Evolutionary conservation across 2,329 filamentous ascomycete genomes (phyloP), one percentile per base, ranked within the genome.

Genomic region (Harringtonia lauricola): DNA sequence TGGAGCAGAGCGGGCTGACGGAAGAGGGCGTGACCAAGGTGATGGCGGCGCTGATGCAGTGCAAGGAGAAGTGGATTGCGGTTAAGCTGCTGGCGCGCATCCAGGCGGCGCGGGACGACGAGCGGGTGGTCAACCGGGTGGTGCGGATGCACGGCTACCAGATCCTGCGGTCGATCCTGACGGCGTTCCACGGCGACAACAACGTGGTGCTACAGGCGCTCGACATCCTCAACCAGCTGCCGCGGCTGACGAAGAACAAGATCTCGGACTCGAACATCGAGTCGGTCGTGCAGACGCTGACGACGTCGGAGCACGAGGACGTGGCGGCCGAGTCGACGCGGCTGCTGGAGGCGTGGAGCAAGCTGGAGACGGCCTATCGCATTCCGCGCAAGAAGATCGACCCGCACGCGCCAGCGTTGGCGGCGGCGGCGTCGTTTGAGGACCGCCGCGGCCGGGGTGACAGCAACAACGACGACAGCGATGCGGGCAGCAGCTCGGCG

Each of bases 51-150:
- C 77, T 98, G 47, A 89, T 95, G 79, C 90, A 95, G 62, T 95
- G 87, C 72, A 94, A 95, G 64, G 92, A 98, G 71, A 95, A 95
- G 64, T 98, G 92, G 92, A 95, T 98, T 62, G 88, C 86, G 3
- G 88, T 95, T 64, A 96, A 96, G 65, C 70, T 98, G 45, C 76
- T 98, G 47, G 76, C 81, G 52, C 89, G 92, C 42, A 88, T 98
- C 49, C 86, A 95, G 62, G 75, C 77, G 34, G 89, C 84, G 58
- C 17, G 47, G 13, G 77, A 90, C 39, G 88, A 95, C 53, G 87
- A 95, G 57, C 80, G 80, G 50, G 86, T 95, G 44, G 79, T 86
- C 48, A 86, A 92, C 61, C 80, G 83, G 42, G 88, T 96, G 33
- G 85, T 95, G 57, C 86, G 86, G 55, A 94, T 96, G 83, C 92